phyloP scores from a whole-genome alignment of 345 rosid species.

The Pugionium dolabratum region DNA sequence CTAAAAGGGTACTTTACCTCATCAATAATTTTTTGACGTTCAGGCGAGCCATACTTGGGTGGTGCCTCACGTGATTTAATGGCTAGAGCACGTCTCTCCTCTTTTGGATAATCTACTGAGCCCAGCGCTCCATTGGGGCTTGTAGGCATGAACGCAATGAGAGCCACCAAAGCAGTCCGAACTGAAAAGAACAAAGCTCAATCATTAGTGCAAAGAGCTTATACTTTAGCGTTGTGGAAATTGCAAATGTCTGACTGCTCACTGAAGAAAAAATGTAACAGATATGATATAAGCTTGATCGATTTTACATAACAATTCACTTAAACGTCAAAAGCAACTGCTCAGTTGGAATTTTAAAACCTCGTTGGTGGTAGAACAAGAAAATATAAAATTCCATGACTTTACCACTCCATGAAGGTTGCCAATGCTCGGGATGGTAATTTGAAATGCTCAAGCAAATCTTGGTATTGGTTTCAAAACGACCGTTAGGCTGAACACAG shows the following conservation, averaged over 20 bases:
- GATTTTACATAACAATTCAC: no score
- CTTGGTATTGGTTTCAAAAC: constrained; percentile 93
- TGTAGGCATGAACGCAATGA: constrained; percentile 97
- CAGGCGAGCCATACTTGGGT: constrained; percentile 72
- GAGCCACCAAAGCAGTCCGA: constrained; percentile 89
- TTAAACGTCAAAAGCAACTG: no score
- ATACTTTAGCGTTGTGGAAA: no score
- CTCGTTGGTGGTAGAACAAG: background rate
- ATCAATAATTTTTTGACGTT: constrained; percentile 83
- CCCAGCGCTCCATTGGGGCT: constrained; percentile 91
- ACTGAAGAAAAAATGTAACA: no score
- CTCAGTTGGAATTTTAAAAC: no score
- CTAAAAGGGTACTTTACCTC: constrained; percentile 53
- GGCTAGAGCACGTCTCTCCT: constrained; percentile 76
- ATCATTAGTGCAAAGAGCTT: no score
- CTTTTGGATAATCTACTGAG: constrained; percentile 85
- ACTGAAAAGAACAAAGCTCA: constrained; percentile 49
- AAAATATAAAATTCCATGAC: background rate
- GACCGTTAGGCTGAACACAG: constrained; percentile 80
- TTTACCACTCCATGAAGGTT: constrained; percentile 98
- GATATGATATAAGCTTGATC: no score
- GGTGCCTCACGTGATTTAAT: constrained; percentile 76
- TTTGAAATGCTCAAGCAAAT: constrained; percentile 95
- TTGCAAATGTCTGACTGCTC: no score
- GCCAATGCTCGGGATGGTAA: constrained; percentile 99